A percentile compares a stretch with the other conserved stretches of the same genome.
These are phyloP conservation scores for Rhizopogon hawkerae DNA, from an alignment of 1,284 basidiomycete species.

Conservation along the genomic window DNA sequence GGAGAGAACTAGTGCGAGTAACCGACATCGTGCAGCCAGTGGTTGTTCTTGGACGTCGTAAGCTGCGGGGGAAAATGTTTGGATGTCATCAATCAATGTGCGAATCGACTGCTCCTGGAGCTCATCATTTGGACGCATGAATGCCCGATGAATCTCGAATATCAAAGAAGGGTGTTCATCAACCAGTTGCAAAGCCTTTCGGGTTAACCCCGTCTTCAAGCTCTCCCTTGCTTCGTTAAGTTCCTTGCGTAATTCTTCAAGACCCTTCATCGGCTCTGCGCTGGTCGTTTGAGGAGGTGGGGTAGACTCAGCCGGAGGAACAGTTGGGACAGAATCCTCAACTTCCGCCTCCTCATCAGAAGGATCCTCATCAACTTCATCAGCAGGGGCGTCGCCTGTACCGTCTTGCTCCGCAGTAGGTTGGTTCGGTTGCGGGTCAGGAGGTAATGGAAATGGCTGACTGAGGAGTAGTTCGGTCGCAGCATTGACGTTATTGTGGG, in stretches of 20 bases:
- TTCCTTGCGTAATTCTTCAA: slow-evolving; percentile 56
- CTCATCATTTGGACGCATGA: slow-evolving; percentile 54
- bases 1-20: slow-evolving; percentile 77
- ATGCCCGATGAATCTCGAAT: slow-evolving; percentile 81
- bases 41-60: slow-evolving; percentile 65
- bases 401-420: slow-evolving; percentile 31
- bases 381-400: slow-evolving; percentile 22
- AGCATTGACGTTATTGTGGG: slow-evolving; percentile 82
- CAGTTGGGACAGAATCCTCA: slow-evolving; percentile 14
- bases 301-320: slow-evolving; percentile 6
- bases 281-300: slow-evolving; percentile 6
- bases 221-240: slow-evolving; percentile 62
- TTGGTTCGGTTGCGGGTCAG: slow-evolving; percentile 42
- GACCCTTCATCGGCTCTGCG: slow-evolving; percentile 35
- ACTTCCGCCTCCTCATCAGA: slow-evolving; percentile 26
- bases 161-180: slow-evolving; percentile 84
- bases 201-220: slow-evolving; percentile 57
- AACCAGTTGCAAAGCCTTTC: slow-evolving; percentile 68
- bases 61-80: slow-evolving; percentile 55
- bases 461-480: slow-evolving; percentile 86
- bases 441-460: slow-evolving; percentile 72
- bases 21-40: slow-evolving; percentile 72
- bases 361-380: slow-evolving; percentile 20
- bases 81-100: slow-evolving; percentile 66
- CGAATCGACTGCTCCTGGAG: slow-evolving; percentile 57